Conservation (phyloP, 495 filamentous ascomycete species). For the Ramalina intermedia region DNA sequence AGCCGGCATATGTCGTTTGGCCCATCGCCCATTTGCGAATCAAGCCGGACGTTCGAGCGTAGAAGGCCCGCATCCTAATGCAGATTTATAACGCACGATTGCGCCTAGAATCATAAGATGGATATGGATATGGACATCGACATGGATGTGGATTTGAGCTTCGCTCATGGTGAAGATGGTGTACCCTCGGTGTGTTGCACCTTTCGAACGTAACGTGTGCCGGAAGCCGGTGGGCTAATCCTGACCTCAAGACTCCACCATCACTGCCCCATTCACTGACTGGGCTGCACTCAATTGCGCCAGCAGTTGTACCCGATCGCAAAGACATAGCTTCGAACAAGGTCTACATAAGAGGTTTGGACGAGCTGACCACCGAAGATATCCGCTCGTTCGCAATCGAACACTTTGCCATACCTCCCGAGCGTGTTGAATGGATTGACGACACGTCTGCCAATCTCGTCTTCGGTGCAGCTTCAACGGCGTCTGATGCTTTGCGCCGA, state of each 20-base stretch:
- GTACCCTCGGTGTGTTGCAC: not conserved
- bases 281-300: too few species aligned
- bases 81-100: too few species aligned
- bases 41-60: too few species aligned
- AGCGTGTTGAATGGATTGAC: conserved; percentile 83
- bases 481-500: conserved; percentile 53
- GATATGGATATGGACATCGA: conserved; percentile 22
- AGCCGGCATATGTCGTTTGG: too few species aligned
- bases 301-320: too few species aligned
- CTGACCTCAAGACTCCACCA: too few species aligned
- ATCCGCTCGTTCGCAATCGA: conserved; percentile 55
- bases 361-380: conserved; percentile 63
- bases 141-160: conserved; percentile 26
- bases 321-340: conserved; percentile 38
- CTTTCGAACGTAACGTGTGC: too few species aligned
- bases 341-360: conserved; percentile 69
- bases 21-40: too few species aligned
- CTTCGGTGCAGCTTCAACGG: conserved; percentile 56
- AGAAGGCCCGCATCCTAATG: too few species aligned
- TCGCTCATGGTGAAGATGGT: conserved; percentile 18
- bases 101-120: too few species aligned
- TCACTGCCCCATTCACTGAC: too few species aligned
- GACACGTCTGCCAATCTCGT: conserved; percentile 80
- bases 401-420: conserved; percentile 40
- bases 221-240: too few species aligned